Base-by-base conservation (phyloP, 768 basidiomycete species). In the Tylopilus subfusipes region DNA sequence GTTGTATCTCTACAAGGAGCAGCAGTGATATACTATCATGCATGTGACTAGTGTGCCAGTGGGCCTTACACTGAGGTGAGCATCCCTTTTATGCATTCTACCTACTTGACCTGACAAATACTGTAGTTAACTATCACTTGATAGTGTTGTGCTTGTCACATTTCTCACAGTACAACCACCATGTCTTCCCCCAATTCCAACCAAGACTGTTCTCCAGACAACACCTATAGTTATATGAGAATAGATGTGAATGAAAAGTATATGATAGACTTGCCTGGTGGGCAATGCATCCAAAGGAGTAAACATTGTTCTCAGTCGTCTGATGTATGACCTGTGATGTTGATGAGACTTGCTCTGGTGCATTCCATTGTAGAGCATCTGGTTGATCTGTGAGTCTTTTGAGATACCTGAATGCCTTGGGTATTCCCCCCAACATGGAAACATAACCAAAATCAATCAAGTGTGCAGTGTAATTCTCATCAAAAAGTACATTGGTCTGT, bases 381-480 rank as follows among this genome's bases (percentile, higher is more conserved):
- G 30, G 21, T 16, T 13, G 29, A 7, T 2, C 5, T 14, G 52
- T 53, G 5, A 3, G 13, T n/a, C 46, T 49, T n/a, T 25, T 30
- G 22, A 53, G 52, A 24, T 53, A 53, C 2, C 0, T 7, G 18
- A 40, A 19, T 10, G 22, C 38, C 10, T 16, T 46, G 1, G 52
- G 52, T 24, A 50, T 50, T 6, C 25, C 48, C 14, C 53, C 53
- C n/a, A 50, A 5, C 53, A 53, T 33, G 31, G 50, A 51, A 19
- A 42, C 50, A 25, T 33, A 24, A 1, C 50, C 50, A 8, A 51
- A 51, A 25, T 53, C 53, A 50, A 19, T 10, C 25, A 53, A 27
- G 5, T 47, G 53, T 2, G 53, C 53, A 27, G 12, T 50, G 10
- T 53, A 53, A 21, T 33, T 9, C 4, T 21, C 13, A 6, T 53